Percentiles rank a stretch among this genome's conserved stretches.
Evolutionary conservation across 192 early-diverging fungal species (phyloP).

Genomic region (Obelidium mucronatum): DNA sequence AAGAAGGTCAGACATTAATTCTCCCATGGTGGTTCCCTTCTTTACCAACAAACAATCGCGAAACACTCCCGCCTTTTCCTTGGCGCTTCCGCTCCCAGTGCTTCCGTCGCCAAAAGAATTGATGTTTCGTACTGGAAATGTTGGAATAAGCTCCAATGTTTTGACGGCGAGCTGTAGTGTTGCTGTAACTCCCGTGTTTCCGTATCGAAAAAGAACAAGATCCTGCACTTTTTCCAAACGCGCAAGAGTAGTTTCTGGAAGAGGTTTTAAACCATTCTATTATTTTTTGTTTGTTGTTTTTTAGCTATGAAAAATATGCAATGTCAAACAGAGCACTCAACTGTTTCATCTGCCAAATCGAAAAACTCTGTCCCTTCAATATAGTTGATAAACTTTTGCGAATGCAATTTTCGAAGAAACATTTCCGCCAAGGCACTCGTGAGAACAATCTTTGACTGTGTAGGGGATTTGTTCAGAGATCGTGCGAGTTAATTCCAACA

Average conservation of each 20-base stretch:
- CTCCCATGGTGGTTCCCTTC: constrained; percentile 76
- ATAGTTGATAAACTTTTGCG: constrained; percentile 59
- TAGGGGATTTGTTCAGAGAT: neutral
- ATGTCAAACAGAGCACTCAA: constrained; percentile 20
- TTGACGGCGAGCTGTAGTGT: constrained; percentile 70
- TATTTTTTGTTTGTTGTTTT: neutral
- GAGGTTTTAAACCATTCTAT: constrained; percentile 28
- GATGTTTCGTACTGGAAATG: constrained; percentile 79
- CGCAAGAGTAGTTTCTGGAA: constrained; percentile 8
- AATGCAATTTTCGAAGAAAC: constrained; percentile 58
- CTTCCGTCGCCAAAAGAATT: constrained; percentile 61
- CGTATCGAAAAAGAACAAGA: constrained; percentile 83
- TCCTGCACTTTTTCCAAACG: constrained; percentile 62
- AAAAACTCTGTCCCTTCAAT: constrained; percentile 58
- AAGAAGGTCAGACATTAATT: constrained; percentile 76
- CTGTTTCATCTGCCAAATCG: constrained; percentile 51
- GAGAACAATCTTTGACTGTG: constrained; percentile 45
- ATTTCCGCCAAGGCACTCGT: constrained; percentile 54
- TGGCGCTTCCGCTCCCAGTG: constrained; percentile 8
- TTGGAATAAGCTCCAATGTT: constrained; percentile 70
- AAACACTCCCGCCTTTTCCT: constrained; percentile 62
- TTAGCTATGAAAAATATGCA: neutral
- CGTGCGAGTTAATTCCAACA: neutral
- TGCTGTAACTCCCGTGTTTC: constrained; percentile 81
- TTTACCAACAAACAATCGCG: constrained; percentile 77